Evolutionary conservation across 768 basidiomycete genomes (phyloP).

Genomic region (Boletus vinaceobasis): DNA sequence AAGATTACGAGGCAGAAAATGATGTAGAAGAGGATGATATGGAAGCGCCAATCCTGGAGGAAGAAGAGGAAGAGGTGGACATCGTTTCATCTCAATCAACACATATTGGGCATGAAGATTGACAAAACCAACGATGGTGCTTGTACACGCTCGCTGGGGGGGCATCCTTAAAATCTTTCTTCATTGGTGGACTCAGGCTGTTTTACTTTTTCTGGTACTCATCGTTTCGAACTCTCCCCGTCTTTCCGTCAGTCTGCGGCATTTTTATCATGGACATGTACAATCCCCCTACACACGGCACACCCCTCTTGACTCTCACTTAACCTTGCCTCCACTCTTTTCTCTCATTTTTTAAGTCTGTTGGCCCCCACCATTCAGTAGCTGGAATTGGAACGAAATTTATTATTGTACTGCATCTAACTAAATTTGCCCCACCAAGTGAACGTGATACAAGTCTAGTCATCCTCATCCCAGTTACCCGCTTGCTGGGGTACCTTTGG

Average conservation of each 20-base stretch:
- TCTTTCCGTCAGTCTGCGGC: conserved; percentile 8
- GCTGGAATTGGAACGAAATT: conserved; percentile 22
- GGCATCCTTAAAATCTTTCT: conserved; percentile 10
- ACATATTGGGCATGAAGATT: conserved; percentile 21
- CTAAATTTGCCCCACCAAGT: conserved; percentile 9
- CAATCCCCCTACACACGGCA: conserved; percentile 13
- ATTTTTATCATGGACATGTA: conserved; percentile 36
- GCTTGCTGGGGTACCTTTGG: conserved; percentile 86
- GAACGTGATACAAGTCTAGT: conserved; percentile 34
- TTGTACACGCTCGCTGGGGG: conserved; percentile 6
- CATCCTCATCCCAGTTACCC: conserved; percentile 79
- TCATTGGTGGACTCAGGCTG: conserved; percentile 22
- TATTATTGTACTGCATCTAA: conserved; percentile 29
- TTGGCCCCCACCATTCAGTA: conserved; percentile 13
- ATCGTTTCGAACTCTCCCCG: background rate
- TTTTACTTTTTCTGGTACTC: conserved; percentile 18
- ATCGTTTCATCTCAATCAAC: conserved; percentile 27
- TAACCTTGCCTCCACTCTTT: background rate
- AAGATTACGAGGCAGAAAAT: conserved; percentile 51
- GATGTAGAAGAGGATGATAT: conserved; percentile 64
- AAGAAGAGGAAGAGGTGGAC: conserved; percentile 48
- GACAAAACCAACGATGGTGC: conserved; percentile 4
- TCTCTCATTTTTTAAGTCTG: background rate
- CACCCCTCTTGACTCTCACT: conserved; percentile 7
- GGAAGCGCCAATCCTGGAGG: conserved; percentile 65